Evolutionary conservation across 805 yeast species (phyloP).

Genomic region (Starmerella bacillaris): DNA sequence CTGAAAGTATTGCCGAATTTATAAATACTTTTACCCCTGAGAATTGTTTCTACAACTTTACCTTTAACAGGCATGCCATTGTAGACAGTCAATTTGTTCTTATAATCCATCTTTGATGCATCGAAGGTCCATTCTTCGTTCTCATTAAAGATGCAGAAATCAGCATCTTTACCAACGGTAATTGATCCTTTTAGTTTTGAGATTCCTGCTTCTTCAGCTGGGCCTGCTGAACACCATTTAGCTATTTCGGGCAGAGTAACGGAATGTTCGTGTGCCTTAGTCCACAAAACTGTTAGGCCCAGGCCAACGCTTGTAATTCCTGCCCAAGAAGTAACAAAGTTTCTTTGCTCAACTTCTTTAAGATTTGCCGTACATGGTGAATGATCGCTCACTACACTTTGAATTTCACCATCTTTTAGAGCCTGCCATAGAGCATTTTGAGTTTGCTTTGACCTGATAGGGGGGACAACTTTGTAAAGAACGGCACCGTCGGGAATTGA

Average conservation of each 20-base stretch:
- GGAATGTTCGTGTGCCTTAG: conserved; percentile 36
- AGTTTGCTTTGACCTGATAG: conserved; percentile 63
- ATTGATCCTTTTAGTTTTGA: conserved; percentile 54
- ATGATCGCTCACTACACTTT: conserved; percentile 85
- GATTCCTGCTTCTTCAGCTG: conserved; percentile 74
- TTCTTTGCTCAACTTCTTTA: conserved; percentile 66
- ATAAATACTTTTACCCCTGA: conserved; percentile 59
- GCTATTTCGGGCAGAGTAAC: conserved; percentile 40
- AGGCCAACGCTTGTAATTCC: conserved; percentile 88
- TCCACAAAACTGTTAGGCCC: conserved; percentile 65
- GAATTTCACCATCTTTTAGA: conserved; percentile 41
- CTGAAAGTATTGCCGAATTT: conserved; percentile 18
- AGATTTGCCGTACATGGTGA: conserved; percentile 90
- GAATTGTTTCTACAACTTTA: conserved; percentile 56
- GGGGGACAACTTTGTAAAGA: conserved; percentile 87
- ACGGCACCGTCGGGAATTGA: conserved; percentile 60
- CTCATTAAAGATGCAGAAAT: conserved; percentile 66
- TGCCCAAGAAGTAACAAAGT: conserved; percentile 89
- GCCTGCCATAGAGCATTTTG: conserved; percentile 65
- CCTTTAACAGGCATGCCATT: conserved; percentile 55
- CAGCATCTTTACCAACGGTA: conserved; percentile 69
- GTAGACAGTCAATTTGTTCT: conserved; percentile 79
- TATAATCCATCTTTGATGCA: conserved; percentile 34
- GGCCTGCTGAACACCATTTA: conserved; percentile 64
- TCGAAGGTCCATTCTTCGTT: conserved; percentile 29